Conservation (phyloP, 768 basidiomycete genomes). For the Hygrocybe punicea region DNA sequence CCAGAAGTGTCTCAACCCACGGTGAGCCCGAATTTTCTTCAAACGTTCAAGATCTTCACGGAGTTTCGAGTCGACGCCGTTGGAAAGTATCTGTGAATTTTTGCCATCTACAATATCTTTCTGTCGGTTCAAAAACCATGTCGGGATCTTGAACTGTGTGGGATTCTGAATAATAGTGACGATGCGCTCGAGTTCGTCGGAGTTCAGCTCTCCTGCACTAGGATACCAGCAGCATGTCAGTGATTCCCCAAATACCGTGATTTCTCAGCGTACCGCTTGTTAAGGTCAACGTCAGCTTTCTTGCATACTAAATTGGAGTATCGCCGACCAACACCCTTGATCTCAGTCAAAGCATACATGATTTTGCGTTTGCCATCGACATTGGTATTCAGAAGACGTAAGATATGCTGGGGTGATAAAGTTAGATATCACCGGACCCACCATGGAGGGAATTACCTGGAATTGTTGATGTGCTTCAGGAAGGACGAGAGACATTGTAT, state of each 20-base stretch:
- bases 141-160: conserved; percentile 98
- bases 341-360: conserved; percentile 99
- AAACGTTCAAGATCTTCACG: conserved; percentile 97
- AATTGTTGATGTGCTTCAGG: conserved; percentile 95
- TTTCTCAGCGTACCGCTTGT: conserved; percentile 76
- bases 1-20: conserved; percentile 90
- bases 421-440: conserved; percentile 6
- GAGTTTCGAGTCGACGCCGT: conserved; percentile 94
- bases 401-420: conserved; percentile 71
- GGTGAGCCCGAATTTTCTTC: conserved; percentile 98
- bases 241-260: conserved; percentile 7
- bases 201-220: conserved; percentile 99
- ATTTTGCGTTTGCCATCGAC: conserved; percentile 99
- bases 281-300: conserved; percentile 98
- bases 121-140: conserved; percentile 99
- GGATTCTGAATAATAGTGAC: conserved; percentile 99
- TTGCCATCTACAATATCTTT: conserved; percentile 98
- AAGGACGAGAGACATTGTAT: conserved; percentile 90
- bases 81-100: conserved; percentile 92
- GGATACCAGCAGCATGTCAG: conserved; percentile 36
- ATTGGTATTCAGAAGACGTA: conserved; percentile 99
- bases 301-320: conserved; percentile 99
- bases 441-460: conserved; percentile 51
- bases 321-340: conserved; percentile 99
- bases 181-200: conserved; percentile 97